Evolutionary conservation across 2,329 filamentous ascomycete genomes (phyloP).

Genomic region (Aureobasidium namibiae): DNA sequence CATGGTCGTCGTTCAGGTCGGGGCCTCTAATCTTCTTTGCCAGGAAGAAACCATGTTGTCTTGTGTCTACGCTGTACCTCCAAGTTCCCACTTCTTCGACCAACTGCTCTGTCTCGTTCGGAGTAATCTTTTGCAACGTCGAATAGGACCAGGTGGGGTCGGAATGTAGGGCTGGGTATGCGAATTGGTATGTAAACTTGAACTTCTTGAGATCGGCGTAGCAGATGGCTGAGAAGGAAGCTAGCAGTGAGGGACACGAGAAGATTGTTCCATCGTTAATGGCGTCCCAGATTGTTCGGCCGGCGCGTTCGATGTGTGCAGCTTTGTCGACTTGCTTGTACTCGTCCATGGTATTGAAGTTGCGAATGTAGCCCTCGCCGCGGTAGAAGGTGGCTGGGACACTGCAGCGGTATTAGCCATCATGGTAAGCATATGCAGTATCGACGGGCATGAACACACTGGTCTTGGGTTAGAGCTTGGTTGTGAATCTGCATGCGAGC

Average conservation of each 20-base stretch:
- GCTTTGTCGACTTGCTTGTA: constrained; percentile 78
- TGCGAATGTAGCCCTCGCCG: constrained; percentile 89
- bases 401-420: constrained; percentile 33
- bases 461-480: constrained; percentile 72
- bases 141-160: constrained; percentile 61
- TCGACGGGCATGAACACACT: constrained; percentile 49
- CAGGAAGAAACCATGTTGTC: constrained; percentile 94
- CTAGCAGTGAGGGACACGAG: constrained; percentile 82
- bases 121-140: constrained; percentile 39
- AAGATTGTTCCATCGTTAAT: constrained; percentile 96
- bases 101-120: constrained; percentile 66
- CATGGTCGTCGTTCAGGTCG: constrained; percentile 23
- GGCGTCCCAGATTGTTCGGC: constrained; percentile 87
- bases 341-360: constrained; percentile 91
- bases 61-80: constrained; percentile 70
- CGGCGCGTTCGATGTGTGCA: constrained; percentile 69
- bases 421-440: background rate
- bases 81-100: constrained; percentile 82
- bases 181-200: constrained; percentile 97
- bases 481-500: constrained; percentile 86
- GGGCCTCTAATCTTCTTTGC: constrained; percentile 59
- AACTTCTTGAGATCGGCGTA: constrained; percentile 97
- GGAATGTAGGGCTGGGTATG: constrained; percentile 86
- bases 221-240: constrained; percentile 81
- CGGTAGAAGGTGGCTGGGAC: constrained; percentile 64